Conservation (phyloP, 2,329 filamentous ascomycete species). For the Dactylonectria macrodidyma region DNA sequence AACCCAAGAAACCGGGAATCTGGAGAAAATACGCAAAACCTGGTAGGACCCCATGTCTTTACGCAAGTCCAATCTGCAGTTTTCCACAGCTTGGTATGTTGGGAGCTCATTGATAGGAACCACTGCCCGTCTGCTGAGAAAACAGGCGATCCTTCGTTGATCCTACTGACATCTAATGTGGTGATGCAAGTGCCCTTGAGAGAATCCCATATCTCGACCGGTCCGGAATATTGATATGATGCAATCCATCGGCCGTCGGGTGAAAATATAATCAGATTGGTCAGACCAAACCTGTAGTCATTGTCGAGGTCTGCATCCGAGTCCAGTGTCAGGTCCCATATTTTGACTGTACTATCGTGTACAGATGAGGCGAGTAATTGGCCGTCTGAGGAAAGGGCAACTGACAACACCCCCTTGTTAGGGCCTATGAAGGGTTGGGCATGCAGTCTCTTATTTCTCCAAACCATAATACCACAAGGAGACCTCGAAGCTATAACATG, state of each 20-base stretch:
- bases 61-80: not conserved
- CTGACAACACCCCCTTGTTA: too few relatives aligned
- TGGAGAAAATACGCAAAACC: not conserved
- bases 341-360: not conserved
- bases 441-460: too few relatives aligned
- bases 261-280: not conserved
- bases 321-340: not conserved
- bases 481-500: not conserved
- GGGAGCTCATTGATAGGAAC: not conserved
- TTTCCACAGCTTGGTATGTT: not conserved
- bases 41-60: not conserved
- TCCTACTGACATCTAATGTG: not conserved
- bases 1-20: not conserved
- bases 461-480: too few relatives aligned
- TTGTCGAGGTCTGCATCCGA: not conserved
- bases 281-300: fast-evolving
- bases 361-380: not conserved
- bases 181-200: not conserved
- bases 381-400: not conserved
- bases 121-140: not conserved
- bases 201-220: not conserved
- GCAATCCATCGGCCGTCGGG: not conserved
- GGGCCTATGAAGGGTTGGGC: too few relatives aligned
- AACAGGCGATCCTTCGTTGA: too few relatives aligned
- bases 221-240: not conserved